Conservation (phyloP, 345 rosid genomes). For the Mangifera indica region DNA sequence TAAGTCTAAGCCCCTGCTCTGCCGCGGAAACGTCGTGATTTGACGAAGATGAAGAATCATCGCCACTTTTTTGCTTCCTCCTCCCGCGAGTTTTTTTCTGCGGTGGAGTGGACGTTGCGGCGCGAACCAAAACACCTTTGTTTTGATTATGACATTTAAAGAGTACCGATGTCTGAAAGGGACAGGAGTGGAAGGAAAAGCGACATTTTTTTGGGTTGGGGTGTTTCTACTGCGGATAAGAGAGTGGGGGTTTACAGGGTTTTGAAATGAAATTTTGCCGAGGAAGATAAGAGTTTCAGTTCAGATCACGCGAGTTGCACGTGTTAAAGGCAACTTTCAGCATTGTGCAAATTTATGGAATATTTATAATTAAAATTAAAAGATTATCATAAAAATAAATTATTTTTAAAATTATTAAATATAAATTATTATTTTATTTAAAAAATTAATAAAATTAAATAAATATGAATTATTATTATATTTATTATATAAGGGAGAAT, state of each 20-base stretch:
- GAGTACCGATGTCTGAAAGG: slow-evolving; percentile 14
- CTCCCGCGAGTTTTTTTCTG: slow-evolving; percentile 33
- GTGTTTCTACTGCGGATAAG: slow-evolving; percentile 23
- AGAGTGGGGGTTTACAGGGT: slow-evolving; percentile 7
- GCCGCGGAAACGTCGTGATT: slow-evolving; percentile 37
- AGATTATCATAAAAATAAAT: too few species aligned
- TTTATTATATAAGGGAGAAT: too few species aligned
- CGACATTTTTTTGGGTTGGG: slow-evolving; percentile 26
- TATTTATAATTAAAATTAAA: too few species aligned
- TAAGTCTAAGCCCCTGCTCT: slow-evolving; percentile 77
- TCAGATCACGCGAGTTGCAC: slow-evolving; percentile 1
- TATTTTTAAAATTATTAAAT: too few species aligned
- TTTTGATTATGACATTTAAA: slow-evolving; percentile 2
- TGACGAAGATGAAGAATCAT: slow-evolving; percentile 9
- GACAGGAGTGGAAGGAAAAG: slow-evolving; percentile 21
- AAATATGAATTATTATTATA: too few species aligned
- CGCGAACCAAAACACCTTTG: slow-evolving; percentile 17
- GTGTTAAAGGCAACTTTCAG: background rate
- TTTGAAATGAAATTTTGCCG: slow-evolving; percentile 15
- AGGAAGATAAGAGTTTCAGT: background rate
- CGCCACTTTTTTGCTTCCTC: slow-evolving; percentile 18
- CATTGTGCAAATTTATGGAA: too few species aligned
- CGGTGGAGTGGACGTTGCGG: slow-evolving; percentile 33
- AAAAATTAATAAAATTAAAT: too few species aligned
- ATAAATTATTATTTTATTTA: too few species aligned